phyloP scores from a whole-genome alignment of 495 filamentous ascomycete species.

The Penicillium cosmopolitanum region DNA sequence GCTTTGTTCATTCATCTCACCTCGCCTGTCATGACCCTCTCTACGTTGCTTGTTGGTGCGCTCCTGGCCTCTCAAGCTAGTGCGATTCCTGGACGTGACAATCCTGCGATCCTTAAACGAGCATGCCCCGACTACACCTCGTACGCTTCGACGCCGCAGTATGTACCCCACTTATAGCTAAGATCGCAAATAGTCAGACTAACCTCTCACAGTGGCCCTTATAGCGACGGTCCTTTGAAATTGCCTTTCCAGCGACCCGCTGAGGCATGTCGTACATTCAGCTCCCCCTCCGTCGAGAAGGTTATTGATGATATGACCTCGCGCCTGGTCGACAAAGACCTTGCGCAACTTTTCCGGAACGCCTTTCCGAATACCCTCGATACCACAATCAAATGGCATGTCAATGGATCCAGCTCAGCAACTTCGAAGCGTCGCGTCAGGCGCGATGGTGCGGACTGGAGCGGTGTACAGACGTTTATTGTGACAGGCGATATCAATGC shows the following conservation, averaged over 20 bases:
- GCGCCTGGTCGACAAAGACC: constrained; percentile 81
- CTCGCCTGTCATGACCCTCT: constrained; percentile 19
- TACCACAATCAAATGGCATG: constrained; percentile 84
- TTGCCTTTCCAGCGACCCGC: constrained; percentile 91
- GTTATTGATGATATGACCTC: constrained; percentile 81
- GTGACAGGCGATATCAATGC: constrained; percentile 99
- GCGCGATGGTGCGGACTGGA: constrained; percentile 68
- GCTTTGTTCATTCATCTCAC: constrained; percentile 2
- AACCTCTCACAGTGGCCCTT: constrained; percentile 59
- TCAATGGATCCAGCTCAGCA: constrained; percentile 45
- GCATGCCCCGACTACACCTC: constrained; percentile 57
- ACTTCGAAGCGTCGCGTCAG: constrained; percentile 40
- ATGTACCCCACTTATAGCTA: constrained; percentile 20
- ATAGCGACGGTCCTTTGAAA: constrained; percentile 74
- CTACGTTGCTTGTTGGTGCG: constrained; percentile 30
- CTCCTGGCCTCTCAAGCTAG: constrained; percentile 30
- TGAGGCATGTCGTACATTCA: constrained; percentile 82
- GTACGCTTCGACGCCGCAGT: constrained; percentile 52
- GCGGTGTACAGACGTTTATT: constrained; percentile 88
- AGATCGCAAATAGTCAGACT: background rate
- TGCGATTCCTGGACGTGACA: constrained; percentile 32
- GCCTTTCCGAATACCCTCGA: constrained; percentile 96
- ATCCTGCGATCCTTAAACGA: constrained; percentile 38
- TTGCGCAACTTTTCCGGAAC: constrained; percentile 94
- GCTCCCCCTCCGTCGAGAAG: constrained; percentile 80